Evolutionary conservation across 75 land plant genomes (phyloP).

Genomic region (Sequoiadendron giganteum): DNA sequence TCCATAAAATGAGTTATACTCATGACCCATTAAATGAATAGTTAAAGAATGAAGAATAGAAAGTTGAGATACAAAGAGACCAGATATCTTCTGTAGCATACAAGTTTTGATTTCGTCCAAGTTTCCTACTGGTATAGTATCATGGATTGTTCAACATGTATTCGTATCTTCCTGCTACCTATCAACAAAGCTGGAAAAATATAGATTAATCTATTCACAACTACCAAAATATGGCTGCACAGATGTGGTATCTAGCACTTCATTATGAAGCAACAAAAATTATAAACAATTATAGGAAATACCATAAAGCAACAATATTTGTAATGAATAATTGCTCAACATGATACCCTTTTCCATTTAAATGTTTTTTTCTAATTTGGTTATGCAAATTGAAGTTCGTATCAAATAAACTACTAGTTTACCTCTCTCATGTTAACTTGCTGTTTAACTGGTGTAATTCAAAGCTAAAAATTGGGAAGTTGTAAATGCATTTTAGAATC

Average conservation of each 20-base stretch:
- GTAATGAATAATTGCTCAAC: background rate
- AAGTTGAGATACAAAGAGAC: background rate
- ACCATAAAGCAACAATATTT: background rate
- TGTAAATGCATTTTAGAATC: background rate
- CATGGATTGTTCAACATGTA: background rate
- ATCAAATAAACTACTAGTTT: background rate
- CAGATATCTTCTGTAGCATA: background rate
- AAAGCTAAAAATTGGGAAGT: background rate
- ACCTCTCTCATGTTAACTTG: background rate
- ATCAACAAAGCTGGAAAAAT: background rate
- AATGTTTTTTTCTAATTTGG: too few species aligned
- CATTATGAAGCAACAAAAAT: too few species aligned
- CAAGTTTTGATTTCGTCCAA: background rate
- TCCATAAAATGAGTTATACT: too few species aligned
- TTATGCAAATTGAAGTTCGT: background rate
- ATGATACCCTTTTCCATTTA: background rate
- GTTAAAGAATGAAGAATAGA: background rate
- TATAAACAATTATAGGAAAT: background rate
- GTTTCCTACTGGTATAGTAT: background rate
- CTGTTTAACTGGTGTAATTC: background rate
- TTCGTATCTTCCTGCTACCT: background rate
- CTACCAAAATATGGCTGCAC: too few species aligned
- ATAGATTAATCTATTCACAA: too few species aligned
- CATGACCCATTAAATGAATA: too few species aligned
- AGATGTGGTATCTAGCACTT: too few species aligned